phyloP scores from a whole-genome alignment of 2,329 filamentous ascomycete genomes.

The Scedosporium boydii region DNA sequence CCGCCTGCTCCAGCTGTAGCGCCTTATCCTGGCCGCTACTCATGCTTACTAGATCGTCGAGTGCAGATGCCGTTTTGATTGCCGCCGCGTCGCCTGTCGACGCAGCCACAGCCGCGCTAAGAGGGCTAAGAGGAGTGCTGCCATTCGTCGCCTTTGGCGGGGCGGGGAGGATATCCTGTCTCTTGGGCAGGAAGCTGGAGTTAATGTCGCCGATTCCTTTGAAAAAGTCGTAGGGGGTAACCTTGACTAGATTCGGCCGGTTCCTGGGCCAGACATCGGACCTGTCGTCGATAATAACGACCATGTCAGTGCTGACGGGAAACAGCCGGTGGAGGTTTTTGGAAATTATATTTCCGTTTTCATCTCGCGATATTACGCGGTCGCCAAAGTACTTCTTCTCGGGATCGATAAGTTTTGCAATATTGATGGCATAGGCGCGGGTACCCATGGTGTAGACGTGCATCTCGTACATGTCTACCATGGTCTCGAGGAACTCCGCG shows the following conservation, averaged over 20 bases:
- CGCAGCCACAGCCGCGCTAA: not conserved
- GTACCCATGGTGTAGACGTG: constrained; percentile 99
- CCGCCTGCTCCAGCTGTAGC: constrained; percentile 63
- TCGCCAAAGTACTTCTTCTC: constrained; percentile 84
- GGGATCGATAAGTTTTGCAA: constrained; percentile 88
- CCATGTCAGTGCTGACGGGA: constrained; percentile 97
- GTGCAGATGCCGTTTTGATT: constrained; percentile 26
- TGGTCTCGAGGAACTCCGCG: constrained; percentile 65
- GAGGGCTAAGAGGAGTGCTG: not conserved
- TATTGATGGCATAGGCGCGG: constrained; percentile 85
- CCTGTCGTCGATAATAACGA: constrained; percentile 95
- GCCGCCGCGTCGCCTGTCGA: constrained; percentile 1
- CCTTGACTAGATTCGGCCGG: constrained; percentile 86
- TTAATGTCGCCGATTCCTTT: constrained; percentile 98
- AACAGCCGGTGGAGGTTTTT: constrained; percentile 89
- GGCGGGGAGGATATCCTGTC: constrained; percentile 39
- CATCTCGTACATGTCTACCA: constrained; percentile 79
- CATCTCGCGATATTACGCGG: constrained; percentile 89
- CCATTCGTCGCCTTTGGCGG: not conserved
- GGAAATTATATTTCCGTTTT: constrained; percentile 85
- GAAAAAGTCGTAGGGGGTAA: constrained; percentile 94
- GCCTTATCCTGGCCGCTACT: constrained; percentile 58
- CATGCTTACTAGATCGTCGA: constrained; percentile 73
- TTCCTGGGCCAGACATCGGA: constrained; percentile 93
- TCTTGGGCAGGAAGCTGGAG: constrained; percentile 88